These are phyloP conservation scores for Hevea brasiliensis DNA, from an alignment of 345 rosid genomes.

Conservation along the genomic window DNA sequence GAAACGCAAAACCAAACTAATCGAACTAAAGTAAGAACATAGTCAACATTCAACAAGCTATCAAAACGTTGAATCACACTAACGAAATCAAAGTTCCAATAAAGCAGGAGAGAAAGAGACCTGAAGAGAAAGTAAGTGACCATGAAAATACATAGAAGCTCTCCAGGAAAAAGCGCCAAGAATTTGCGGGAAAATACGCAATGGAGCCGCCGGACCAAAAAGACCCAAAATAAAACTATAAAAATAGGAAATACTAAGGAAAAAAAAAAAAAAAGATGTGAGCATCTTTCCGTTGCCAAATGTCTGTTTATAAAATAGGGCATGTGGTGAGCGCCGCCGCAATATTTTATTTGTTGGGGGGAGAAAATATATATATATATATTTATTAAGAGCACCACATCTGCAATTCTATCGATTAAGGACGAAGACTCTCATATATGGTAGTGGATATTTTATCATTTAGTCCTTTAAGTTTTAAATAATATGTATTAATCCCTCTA, in stretches of 20 bases:
- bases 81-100: not conserved
- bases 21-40: not conserved
- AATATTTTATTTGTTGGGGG: no score
- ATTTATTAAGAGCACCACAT: no score
- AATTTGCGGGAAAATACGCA: not conserved
- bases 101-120: conserved; percentile 6
- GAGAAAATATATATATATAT: no score
- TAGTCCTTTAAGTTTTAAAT: no score
- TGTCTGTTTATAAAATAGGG: no score
- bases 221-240: not conserved
- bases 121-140: conserved; percentile 1
- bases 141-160: not conserved
- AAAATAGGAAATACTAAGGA: not conserved
- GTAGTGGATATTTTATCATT: no score
- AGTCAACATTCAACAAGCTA: conserved; percentile 23
- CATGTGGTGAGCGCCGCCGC: no score
- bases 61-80: not conserved
- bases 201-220: not conserved
- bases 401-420: no score
- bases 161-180: not conserved
- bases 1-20: not conserved
- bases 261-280: not conserved
- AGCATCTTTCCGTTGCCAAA: no score
- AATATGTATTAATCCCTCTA: no score
- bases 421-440: no score